These are phyloP conservation scores for Phlegmacium glaucopus DNA, from an alignment of 768 basidiomycete species.

Conservation along the genomic window DNA sequence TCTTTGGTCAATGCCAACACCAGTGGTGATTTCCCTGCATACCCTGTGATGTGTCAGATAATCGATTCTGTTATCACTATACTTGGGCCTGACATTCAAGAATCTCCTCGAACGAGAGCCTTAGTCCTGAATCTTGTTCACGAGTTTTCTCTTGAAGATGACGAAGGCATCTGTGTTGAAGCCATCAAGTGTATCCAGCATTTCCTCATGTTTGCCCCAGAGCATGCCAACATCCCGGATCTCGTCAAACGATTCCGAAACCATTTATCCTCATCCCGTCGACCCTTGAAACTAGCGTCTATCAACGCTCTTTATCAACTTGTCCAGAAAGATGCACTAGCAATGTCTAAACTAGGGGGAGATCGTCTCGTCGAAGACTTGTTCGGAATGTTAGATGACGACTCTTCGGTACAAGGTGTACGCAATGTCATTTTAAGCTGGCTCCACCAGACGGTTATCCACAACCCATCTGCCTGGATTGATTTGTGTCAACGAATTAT, in stretches of 20 bases:
- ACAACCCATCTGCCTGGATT: slow-evolving; percentile 97
- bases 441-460: slow-evolving; percentile 90
- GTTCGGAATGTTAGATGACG: slow-evolving; percentile 93
- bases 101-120: slow-evolving; percentile 74
- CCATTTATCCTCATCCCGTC: slow-evolving; percentile 75
- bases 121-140: slow-evolving; percentile 82
- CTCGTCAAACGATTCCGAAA: slow-evolving; percentile 75
- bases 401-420: slow-evolving; percentile 91
- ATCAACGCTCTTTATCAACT: slow-evolving; percentile 97
- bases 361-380: slow-evolving; percentile 92
- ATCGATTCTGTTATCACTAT: slow-evolving; percentile 93
- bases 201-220: slow-evolving; percentile 92
- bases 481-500: slow-evolving; percentile 97
- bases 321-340: slow-evolving; percentile 89
- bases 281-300: slow-evolving; percentile 88
- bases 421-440: slow-evolving; percentile 90
- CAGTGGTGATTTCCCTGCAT: slow-evolving; percentile 87
- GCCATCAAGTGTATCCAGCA: slow-evolving; percentile 97
- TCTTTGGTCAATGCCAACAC: slow-evolving; percentile 77
- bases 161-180: slow-evolving; percentile 87
- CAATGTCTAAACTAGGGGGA: slow-evolving; percentile 91
- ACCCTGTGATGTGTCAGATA: slow-evolving; percentile 87
- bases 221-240: slow-evolving; percentile 76
- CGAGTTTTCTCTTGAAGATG: slow-evolving; percentile 80
- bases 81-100: slow-evolving; percentile 93